Evolutionary conservation across 345 rosid species (phyloP).

Genomic region (Mallotus nudiflorus): DNA sequence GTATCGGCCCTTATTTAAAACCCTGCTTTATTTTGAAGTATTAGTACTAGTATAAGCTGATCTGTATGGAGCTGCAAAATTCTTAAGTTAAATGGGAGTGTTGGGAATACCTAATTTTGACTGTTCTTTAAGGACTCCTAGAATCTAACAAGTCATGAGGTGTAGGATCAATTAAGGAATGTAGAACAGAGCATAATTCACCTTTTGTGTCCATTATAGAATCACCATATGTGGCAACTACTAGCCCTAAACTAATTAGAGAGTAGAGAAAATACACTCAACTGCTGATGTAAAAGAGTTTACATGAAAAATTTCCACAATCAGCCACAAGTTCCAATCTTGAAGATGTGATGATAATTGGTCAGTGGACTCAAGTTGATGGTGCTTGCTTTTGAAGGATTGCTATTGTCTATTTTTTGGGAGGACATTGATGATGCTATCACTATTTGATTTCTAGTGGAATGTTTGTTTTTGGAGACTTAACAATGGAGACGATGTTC

Average conservation of each 20-base stretch:
- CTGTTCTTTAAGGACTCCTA: neutral
- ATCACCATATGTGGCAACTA: neutral
- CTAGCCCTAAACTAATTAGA: neutral
- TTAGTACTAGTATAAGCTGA: too few species aligned
- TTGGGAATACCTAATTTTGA: neutral
- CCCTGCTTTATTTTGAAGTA: too few species aligned
- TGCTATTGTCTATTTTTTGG: neutral
- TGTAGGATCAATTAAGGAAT: neutral
- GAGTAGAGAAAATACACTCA: neutral
- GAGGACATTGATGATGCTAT: neutral
- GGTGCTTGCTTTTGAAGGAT: neutral
- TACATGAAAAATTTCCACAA: neutral
- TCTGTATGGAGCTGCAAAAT: neutral
- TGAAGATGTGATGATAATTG: neutral
- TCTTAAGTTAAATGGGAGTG: neutral
- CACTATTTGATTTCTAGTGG: neutral
- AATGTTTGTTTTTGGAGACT: neutral
- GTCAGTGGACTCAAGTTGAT: neutral
- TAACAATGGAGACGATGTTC: neutral
- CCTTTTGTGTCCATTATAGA: neutral
- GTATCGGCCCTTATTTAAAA: too few species aligned
- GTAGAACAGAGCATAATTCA: neutral
- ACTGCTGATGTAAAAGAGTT: neutral
- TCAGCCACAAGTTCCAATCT: neutral
- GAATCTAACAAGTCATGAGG: neutral